These are phyloP conservation scores for Saccharum spontaneum DNA, from an alignment of 176 grass and related monocot genomes.

Conservation along the genomic window DNA sequence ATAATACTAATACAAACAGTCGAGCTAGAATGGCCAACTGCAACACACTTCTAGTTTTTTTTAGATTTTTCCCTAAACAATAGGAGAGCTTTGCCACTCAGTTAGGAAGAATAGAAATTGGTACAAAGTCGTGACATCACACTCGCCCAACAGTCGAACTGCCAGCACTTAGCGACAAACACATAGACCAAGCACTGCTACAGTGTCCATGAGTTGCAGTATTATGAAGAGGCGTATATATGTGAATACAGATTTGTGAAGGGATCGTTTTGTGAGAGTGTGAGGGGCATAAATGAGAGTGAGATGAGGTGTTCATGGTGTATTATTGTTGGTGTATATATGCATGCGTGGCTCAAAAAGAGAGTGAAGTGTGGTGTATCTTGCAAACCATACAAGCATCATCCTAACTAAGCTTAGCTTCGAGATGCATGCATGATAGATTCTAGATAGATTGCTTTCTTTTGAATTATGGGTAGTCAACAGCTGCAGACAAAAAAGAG, in stretches of 20 bases:
- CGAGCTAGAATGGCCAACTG: neutral
- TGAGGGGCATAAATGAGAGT: neutral
- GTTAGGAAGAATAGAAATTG: too few species aligned
- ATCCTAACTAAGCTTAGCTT: neutral
- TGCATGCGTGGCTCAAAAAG: neutral
- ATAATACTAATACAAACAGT: neutral
- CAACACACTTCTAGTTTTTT: neutral
- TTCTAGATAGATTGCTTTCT: slow-evolving; percentile 32
- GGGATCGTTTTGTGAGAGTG: neutral
- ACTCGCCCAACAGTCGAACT: too few species aligned
- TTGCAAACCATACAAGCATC: slow-evolving; percentile 3
- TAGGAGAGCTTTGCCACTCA: too few species aligned
- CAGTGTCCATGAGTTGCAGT: neutral
- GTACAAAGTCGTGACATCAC: too few species aligned
- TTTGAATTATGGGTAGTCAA: slow-evolving; percentile 65
- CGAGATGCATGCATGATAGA: neutral
- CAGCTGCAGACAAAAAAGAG: slow-evolving; percentile 79
- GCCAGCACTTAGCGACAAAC: too few species aligned
- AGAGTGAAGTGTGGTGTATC: neutral
- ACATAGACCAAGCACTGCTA: neutral
- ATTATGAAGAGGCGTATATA: neutral
- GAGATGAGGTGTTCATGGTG: neutral
- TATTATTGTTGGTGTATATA: neutral
- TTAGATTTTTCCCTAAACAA: too few species aligned
- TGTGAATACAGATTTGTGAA: neutral